These are phyloP conservation scores for Dentipellis fragilis DNA, from an alignment of 768 basidiomycete species.

Conservation along the genomic window DNA sequence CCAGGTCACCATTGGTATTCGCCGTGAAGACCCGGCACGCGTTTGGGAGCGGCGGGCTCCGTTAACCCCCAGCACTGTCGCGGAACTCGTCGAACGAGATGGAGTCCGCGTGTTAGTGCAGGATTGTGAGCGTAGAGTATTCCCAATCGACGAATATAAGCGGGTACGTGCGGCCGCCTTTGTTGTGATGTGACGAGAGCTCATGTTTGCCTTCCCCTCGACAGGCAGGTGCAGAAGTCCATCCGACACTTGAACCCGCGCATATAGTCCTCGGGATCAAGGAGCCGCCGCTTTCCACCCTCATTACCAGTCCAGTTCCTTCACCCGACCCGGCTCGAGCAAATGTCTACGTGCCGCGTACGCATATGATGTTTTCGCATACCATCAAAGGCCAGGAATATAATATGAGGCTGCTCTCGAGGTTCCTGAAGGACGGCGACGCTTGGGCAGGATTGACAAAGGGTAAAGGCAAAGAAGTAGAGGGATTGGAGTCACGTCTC, in stretches of 20 bases:
- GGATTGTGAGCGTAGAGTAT: conserved; percentile 68
- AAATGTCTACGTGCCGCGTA: conserved; percentile 34
- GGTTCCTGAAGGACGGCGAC: conserved; percentile 33
- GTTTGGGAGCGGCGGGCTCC: conserved; percentile 87
- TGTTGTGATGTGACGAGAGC: conserved; percentile 12
- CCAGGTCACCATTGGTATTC: conserved; percentile 39
- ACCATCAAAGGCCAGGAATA: conserved; percentile 82
- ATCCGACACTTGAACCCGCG: conserved; percentile 44
- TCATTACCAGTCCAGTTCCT: conserved; percentile 36
- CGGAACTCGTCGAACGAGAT: conserved; percentile 42
- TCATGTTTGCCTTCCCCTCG: background rate
- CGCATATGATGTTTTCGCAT: conserved; percentile 88
- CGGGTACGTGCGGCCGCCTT: conserved; percentile 37
- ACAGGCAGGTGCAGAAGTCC: conserved; percentile 72
- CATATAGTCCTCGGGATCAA: conserved; percentile 86
- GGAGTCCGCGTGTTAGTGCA: conserved; percentile 65
- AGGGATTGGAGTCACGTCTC: conserved; percentile 34
- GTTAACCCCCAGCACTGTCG: conserved; percentile 67
- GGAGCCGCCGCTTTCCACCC: conserved; percentile 62
- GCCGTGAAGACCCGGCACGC: conserved; percentile 69
- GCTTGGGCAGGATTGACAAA: conserved; percentile 2
- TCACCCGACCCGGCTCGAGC: conserved; percentile 13
- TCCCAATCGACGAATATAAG: conserved; percentile 48
- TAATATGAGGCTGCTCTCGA: conserved; percentile 69
- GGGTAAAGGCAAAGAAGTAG: background rate